Evolutionary conservation across 2,329 filamentous ascomycete species (phyloP).

Genomic region (Aspergillus sp.): DNA sequence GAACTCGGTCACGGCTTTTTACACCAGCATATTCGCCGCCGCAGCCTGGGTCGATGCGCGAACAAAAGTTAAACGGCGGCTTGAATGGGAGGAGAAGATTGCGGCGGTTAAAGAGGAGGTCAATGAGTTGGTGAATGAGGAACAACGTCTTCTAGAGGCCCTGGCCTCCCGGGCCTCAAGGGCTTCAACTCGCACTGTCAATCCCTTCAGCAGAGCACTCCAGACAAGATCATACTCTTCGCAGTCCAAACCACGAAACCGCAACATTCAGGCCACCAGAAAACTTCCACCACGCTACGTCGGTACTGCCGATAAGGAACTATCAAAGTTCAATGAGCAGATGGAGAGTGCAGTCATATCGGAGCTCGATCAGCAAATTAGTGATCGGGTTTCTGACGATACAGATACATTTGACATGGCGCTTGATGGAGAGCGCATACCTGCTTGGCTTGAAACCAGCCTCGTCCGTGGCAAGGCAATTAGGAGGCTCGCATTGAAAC

Average conservation of each 20-base stretch:
- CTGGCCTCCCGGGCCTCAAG: slow-evolving; percentile 33
- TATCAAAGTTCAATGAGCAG: neutral
- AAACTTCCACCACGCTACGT: neutral
- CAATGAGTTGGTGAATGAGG: slow-evolving; percentile 44
- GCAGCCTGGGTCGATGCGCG: slow-evolving; percentile 47
- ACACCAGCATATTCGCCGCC: slow-evolving; percentile 49
- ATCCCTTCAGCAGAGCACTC: slow-evolving; percentile 25
- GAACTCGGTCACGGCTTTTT: slow-evolving; percentile 50
- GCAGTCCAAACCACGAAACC: slow-evolving; percentile 20
- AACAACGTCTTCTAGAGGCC: slow-evolving; percentile 40
- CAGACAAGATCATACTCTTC: slow-evolving; percentile 34
- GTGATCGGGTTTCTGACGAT: slow-evolving; percentile 14
- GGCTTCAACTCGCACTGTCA: slow-evolving; percentile 20
- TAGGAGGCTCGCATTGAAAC: slow-evolving; percentile 43
- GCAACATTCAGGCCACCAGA: slow-evolving; percentile 17
- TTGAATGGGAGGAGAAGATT: slow-evolving; percentile 48
- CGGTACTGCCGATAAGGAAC: neutral
- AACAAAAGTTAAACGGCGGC: slow-evolving; percentile 44
- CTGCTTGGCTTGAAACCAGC: slow-evolving; percentile 36
- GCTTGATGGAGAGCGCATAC: slow-evolving; percentile 28
- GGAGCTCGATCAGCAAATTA: slow-evolving; percentile 14
- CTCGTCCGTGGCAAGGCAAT: slow-evolving; percentile 42
- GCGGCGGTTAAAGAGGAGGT: slow-evolving; percentile 49
- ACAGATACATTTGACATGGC: slow-evolving; percentile 26
- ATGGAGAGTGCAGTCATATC: slow-evolving; percentile 4